Percentiles rank a stretch among this genome's conserved stretches.
phyloP scores from a whole-genome alignment of 805 yeast genomes.

The Candida pseudofarinosa region DNA sequence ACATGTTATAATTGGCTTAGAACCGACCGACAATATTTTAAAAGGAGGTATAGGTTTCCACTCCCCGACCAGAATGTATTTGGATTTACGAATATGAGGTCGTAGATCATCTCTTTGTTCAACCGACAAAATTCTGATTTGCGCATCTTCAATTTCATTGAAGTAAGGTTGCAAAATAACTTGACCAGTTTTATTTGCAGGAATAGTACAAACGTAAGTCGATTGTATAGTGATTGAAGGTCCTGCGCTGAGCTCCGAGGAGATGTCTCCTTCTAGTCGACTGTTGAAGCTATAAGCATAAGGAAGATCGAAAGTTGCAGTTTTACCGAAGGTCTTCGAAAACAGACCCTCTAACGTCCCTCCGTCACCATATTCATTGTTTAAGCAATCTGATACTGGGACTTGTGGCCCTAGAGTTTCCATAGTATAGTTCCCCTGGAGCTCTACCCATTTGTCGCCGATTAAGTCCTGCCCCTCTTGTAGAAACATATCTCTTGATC shows the following conservation, averaged over 20 bases:
- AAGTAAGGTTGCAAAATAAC: conserved; percentile 16
- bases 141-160: conserved; percentile 8
- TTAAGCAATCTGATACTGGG: conserved; percentile 19
- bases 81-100: conserved; percentile 3
- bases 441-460: conserved; percentile 14
- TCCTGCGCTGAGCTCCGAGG: conserved; percentile 2
- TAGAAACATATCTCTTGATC: conserved; percentile 4
- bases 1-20: conserved; percentile 15
- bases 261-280: neutral
- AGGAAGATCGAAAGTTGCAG: conserved; percentile 11
- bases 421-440: conserved; percentile 2
- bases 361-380: conserved; percentile 15
- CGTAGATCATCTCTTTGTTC: conserved; percentile 5
- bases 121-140: conserved; percentile 10
- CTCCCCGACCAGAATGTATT: conserved; percentile 3
- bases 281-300: conserved; percentile 6
- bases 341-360: conserved; percentile 15
- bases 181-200: conserved; percentile 18
- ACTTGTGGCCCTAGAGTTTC: conserved; percentile 6
- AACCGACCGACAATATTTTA: conserved; percentile 1
- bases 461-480: conserved; percentile 1
- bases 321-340: conserved; percentile 10
- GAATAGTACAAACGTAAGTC: conserved; percentile 13
- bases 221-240: conserved; percentile 9
- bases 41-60: conserved; percentile 7